Evolutionary conservation across 805 yeast genomes (phyloP).

Genomic region (Metschnikowia hibisci): DNA sequence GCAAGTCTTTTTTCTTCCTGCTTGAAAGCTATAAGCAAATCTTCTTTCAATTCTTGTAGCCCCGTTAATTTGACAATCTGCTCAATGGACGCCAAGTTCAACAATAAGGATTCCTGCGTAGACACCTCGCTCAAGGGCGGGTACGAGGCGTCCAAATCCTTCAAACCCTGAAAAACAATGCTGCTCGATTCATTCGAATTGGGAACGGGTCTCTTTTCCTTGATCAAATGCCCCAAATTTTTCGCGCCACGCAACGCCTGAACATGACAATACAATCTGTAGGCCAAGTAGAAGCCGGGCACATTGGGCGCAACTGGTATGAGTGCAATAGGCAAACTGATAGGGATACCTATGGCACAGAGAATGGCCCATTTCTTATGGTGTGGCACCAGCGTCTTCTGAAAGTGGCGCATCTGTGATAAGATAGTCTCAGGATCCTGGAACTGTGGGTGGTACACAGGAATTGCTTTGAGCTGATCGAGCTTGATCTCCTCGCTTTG

Average conservation of each 20-base stretch:
- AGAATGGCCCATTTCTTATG: slow-evolving; percentile 55
- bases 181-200: slow-evolving; percentile 11
- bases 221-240: slow-evolving; percentile 59
- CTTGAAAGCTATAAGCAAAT: slow-evolving; percentile 47
- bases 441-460: slow-evolving; percentile 37
- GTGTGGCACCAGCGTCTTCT: slow-evolving; percentile 40
- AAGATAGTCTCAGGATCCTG: slow-evolving; percentile 31
- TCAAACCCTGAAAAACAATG: slow-evolving; percentile 12
- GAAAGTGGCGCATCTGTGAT: slow-evolving; percentile 40
- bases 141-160: slow-evolving; percentile 17
- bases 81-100: slow-evolving; percentile 46
- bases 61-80: slow-evolving; percentile 43
- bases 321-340: slow-evolving; percentile 74
- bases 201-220: slow-evolving; percentile 20
- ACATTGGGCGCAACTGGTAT: slow-evolving; percentile 87
- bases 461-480: slow-evolving; percentile 36
- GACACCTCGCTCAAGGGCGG: not conserved
- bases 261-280: slow-evolving; percentile 78
- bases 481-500: slow-evolving; percentile 18
- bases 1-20: slow-evolving; percentile 45
- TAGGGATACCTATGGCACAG: slow-evolving; percentile 62
- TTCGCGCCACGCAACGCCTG: slow-evolving; percentile 73
- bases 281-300: slow-evolving; percentile 84
- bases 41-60: slow-evolving; percentile 40
- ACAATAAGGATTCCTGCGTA: slow-evolving; percentile 34